Conservation (phyloP, 805 yeast genomes). For the Brettanomyces custersianus region DNA sequence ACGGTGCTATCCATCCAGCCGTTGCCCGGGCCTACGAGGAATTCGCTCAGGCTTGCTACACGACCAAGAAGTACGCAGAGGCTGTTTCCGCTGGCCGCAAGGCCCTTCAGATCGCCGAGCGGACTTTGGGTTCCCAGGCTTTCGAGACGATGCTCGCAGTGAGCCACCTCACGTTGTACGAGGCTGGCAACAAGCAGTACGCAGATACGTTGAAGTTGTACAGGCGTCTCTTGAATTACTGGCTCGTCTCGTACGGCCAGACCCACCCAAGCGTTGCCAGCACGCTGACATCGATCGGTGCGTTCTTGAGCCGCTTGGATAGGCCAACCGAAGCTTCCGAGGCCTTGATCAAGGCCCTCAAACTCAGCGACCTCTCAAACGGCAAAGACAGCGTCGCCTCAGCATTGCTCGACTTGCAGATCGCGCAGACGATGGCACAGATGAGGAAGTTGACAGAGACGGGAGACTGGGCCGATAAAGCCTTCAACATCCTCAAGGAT, state of each 20-base stretch:
- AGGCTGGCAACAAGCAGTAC: slow-evolving; percentile 49
- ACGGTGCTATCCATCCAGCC: slow-evolving; percentile 72
- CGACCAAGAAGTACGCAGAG: slow-evolving; percentile 42
- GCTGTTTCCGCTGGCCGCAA: slow-evolving; percentile 61
- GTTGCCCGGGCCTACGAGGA: slow-evolving; percentile 63
- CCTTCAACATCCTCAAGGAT: slow-evolving; percentile 47
- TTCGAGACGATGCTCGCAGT: slow-evolving; percentile 64
- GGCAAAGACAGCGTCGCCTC: slow-evolving; percentile 55
- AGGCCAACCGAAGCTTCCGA: slow-evolving; percentile 38
- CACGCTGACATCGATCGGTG: slow-evolving; percentile 52
- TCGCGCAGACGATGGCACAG: slow-evolving; percentile 51
- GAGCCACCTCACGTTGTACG: slow-evolving; percentile 67
- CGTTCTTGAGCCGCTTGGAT: slow-evolving; percentile 46
- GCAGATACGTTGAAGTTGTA: slow-evolving; percentile 55
- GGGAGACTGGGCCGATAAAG: slow-evolving; percentile 41
- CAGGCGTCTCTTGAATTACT: slow-evolving; percentile 47
- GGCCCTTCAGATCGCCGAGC: slow-evolving; percentile 66
- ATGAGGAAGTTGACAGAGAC: slow-evolving; percentile 47
- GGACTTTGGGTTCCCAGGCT: slow-evolving; percentile 74
- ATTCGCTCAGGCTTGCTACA: slow-evolving; percentile 60
- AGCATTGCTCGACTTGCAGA: slow-evolving; percentile 60
- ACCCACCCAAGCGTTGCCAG: slow-evolving; percentile 65
- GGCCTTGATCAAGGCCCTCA: slow-evolving; percentile 46
- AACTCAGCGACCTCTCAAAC: slow-evolving; percentile 38
- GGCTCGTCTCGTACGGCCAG: slow-evolving; percentile 50